Conservation (phyloP, 1,139 yeast species). For the Hemisphaericaspora subhashii region DNA sequence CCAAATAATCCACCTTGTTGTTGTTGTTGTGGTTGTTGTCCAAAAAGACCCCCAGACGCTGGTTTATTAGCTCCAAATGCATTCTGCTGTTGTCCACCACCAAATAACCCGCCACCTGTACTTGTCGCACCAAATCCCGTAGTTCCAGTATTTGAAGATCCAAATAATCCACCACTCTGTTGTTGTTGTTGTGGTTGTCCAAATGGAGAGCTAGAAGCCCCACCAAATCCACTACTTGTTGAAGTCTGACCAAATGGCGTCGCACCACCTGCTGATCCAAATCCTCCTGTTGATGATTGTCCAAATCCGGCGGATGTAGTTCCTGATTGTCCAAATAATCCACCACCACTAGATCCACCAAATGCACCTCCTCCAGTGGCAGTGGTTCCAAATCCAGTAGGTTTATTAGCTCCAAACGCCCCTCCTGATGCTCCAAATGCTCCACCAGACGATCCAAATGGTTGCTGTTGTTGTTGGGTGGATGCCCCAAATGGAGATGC, state of each 20-base stretch:
- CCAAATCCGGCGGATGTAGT: slow-evolving; percentile 18
- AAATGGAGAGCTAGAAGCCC: slow-evolving; percentile 14
- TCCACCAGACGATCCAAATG: slow-evolving; percentile 3
- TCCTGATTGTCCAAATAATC: slow-evolving; percentile 14
- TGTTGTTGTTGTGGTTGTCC: slow-evolving; percentile 14
- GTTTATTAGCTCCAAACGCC: slow-evolving; percentile 21
- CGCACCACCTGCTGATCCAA: slow-evolving; percentile 20
- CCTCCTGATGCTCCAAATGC: slow-evolving; percentile 25
- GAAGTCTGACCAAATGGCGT: slow-evolving; percentile 19
- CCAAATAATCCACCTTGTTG: neutral
- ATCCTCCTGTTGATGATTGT: slow-evolving; percentile 13
- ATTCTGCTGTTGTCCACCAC: slow-evolving; percentile 23
- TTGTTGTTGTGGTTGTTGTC: slow-evolving; percentile 25
- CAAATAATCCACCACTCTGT: slow-evolving; percentile 32
- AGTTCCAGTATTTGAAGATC: slow-evolving; percentile 14
- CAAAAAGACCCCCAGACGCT: slow-evolving; percentile 29
- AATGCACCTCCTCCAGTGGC: slow-evolving; percentile 11
- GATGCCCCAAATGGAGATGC: slow-evolving; percentile 13
- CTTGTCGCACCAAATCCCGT: neutral
- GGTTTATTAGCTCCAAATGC: slow-evolving; percentile 20
- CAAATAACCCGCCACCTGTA: slow-evolving; percentile 26
- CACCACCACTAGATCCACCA: slow-evolving; percentile 14
- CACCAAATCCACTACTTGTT: slow-evolving; percentile 21
- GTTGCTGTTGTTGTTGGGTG: slow-evolving; percentile 2
- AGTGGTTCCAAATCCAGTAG: slow-evolving; percentile 14